Percentiles rank a stretch among this genome's conserved stretches.
Conservation (phyloP, 1,139 yeast genomes). For the Taphrina pruni region DNA sequence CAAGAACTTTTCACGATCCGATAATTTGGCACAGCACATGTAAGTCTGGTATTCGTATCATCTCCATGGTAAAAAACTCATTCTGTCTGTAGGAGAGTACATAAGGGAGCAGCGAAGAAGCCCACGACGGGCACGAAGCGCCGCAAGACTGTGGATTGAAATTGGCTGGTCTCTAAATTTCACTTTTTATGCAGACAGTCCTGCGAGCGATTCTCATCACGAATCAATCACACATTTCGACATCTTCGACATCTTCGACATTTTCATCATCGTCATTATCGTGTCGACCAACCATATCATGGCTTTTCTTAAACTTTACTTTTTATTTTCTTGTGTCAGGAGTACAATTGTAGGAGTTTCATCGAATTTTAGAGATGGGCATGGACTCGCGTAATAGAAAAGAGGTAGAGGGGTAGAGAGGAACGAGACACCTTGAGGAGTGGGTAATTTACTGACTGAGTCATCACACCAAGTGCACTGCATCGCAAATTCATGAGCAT, state of each 20-base stretch:
- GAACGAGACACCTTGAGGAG: neutral
- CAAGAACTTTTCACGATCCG: constrained; percentile 76
- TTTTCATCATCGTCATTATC: neutral
- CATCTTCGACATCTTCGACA: neutral
- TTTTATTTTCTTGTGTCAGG: constrained; percentile 1
- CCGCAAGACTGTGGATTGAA: constrained; percentile 8
- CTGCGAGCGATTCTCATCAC: too few relatives aligned
- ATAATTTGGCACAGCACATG: constrained; percentile 72
- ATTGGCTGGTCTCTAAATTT: too few relatives aligned
- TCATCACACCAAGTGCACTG: neutral
- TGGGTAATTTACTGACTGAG: neutral
- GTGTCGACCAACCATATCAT: neutral
- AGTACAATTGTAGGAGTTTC: constrained; percentile 2
- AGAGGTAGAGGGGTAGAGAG: neutral
- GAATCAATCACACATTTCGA: too few relatives aligned
- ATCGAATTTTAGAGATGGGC: neutral
- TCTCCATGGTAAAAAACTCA: too few relatives aligned
- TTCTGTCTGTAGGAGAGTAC: constrained; percentile 12
- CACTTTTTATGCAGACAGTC: too few relatives aligned
- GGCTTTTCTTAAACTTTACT: neutral
- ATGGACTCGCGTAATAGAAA: neutral
- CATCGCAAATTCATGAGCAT: too few relatives aligned
- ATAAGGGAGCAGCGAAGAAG: constrained; percentile 15
- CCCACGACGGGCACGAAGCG: neutral
- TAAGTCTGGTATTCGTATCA: neutral